Base-by-base conservation (phyloP, 192 early-diverging fungal genomes). In the Entophlyctis luteolus region DNA sequence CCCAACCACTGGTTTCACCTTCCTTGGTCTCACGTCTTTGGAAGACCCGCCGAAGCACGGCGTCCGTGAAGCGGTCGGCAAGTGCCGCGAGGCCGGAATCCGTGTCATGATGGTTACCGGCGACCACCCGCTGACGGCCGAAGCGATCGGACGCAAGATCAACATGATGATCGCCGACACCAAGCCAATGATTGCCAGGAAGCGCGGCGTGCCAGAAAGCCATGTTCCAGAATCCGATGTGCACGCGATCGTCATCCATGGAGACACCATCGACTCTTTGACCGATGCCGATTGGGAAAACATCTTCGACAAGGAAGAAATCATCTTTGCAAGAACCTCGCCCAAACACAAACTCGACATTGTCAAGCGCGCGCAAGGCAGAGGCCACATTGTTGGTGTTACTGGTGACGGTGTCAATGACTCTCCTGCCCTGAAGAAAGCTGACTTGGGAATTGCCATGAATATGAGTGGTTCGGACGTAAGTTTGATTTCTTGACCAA, bases 341-440 rank as follows among this genome's bases (percentile, higher is more conserved):
- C 90, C 93, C 8, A 90, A 91, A 59, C 93, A 93, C 70, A 94
- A 94, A 69, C 82, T 93, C 20, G 72, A 82, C 73, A 90, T 95
- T 62, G 80, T 71, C 3, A 46, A 87, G 59, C 81, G 87, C 65
- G 79, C 90, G 54, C 85, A 90, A 59, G 75, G 73, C 6, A 86
- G 90, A 66, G 77, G 80, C 60, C 78, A 89, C 53, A 78, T 86
- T 25, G 91, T 96, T 6, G 93, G 86, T 1, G 90, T 94, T n/a
- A 93, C 91, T 27, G 94, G 94, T 58, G 94, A 96, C 71, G 94
- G 92, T 54, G 90, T 91, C 12, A 95, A 95, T 70, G 94, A 96
- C 62, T 83, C 91, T 47, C 91, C 93, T 22, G 91, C 94, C n/a
- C 81, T 97, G 50, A 92, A 89, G 56, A 86, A 87, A n/a, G 92